phyloP scores from a whole-genome alignment of 108 stramenopile genomes.

The Pseudonitzschia delicatissima region DNA sequence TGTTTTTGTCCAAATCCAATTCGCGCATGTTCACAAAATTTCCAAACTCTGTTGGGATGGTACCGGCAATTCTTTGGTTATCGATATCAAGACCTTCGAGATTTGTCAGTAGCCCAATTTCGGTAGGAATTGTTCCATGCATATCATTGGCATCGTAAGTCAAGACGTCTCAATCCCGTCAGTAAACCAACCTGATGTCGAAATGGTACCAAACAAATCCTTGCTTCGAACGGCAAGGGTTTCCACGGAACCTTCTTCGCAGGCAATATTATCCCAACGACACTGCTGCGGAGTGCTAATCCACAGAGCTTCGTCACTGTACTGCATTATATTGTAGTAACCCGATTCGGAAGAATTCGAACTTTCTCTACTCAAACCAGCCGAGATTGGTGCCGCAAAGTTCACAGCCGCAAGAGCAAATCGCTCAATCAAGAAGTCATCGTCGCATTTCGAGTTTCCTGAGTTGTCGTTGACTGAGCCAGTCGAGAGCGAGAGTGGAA shows the following conservation, averaged over 20 bases:
- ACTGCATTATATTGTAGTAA: not conserved
- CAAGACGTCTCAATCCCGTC: not conserved
- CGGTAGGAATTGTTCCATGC: conserved; percentile 44
- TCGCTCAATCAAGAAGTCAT: not conserved
- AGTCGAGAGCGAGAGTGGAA: not conserved
- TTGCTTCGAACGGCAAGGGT: not conserved
- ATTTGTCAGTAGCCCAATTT: conserved; percentile 38
- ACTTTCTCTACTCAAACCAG: no score
- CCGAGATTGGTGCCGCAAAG: not conserved
- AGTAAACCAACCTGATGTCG: not conserved
- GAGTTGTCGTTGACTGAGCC: not conserved
- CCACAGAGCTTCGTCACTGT: not conserved
- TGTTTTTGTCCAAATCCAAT: not conserved
- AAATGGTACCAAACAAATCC: not conserved
- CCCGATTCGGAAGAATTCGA: no score
- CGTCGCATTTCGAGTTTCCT: not conserved
- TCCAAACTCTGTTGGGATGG: not conserved
- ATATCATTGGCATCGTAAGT: conserved; percentile 30
- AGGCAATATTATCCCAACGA: not conserved
- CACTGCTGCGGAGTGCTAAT: not conserved
- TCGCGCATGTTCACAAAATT: not conserved
- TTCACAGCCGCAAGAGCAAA: not conserved
- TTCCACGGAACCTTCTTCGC: conserved; percentile 4
- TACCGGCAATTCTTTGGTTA: not conserved
- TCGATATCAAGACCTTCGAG: conserved; percentile 27